Evolutionary conservation across 768 basidiomycete species (phyloP).

Genomic region (Hygrocybe punicea): DNA sequence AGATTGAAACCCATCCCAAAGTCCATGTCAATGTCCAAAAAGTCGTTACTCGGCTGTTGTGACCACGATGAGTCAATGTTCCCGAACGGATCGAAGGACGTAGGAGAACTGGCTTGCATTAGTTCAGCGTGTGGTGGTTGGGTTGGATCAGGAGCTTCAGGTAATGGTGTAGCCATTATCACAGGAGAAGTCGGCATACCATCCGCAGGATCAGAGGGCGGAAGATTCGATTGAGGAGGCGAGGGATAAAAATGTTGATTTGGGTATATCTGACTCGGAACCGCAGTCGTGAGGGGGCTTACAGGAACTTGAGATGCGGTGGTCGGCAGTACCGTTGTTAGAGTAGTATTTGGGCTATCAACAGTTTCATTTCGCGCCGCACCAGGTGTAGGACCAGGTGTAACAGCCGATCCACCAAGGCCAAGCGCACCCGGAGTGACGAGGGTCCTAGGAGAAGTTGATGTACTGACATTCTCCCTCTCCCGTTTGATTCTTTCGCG

Average conservation of each 20-base stretch:
- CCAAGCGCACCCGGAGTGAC: neutral
- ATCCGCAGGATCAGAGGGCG: conserved; percentile 15
- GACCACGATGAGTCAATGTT: conserved; percentile 41
- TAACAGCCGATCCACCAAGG: neutral
- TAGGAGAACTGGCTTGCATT: conserved; percentile 17
- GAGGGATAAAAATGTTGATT: conserved; percentile 55
- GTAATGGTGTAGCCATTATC: conserved; percentile 10
- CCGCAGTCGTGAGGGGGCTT: conserved; percentile 13
- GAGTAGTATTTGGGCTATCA: neutral
- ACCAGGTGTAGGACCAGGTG: neutral
- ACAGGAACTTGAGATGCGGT: neutral
- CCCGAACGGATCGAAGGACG: conserved; percentile 44
- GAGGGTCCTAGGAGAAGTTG: neutral
- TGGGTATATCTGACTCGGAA: conserved; percentile 12
- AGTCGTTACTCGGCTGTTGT: conserved; percentile 44
- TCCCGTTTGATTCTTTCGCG: conserved; percentile 69
- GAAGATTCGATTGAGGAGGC: conserved; percentile 47
- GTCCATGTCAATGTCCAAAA: conserved; percentile 36
- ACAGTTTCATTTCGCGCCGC: neutral
- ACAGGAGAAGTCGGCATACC: conserved; percentile 17
- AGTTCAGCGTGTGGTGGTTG: conserved; percentile 8
- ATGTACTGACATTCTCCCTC: conserved; percentile 40
- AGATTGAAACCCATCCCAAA: conserved; percentile 34
- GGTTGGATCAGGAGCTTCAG: neutral
- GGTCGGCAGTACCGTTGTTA: neutral